These are phyloP conservation scores for Fusarium duplospermum DNA, from an alignment of 2,329 filamentous ascomycete species.

Conservation along the genomic window DNA sequence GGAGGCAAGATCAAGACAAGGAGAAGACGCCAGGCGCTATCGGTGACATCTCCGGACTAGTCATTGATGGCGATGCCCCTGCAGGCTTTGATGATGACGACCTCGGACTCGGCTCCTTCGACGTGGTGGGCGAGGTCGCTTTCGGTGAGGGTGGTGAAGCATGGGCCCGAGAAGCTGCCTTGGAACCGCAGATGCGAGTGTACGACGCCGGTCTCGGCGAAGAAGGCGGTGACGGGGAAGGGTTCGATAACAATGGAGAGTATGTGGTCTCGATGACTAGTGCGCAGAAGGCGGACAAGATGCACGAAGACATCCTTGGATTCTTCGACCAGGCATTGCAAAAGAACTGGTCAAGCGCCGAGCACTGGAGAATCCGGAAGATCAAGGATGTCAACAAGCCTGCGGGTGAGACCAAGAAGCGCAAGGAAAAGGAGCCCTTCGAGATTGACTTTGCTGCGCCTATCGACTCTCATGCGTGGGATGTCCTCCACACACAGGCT, in stretches of 20 bases:
- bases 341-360: conserved; percentile 98
- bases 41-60: conserved; percentile 80
- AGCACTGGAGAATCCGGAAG: conserved; percentile 96
- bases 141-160: conserved; percentile 97
- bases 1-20: conserved; percentile 77
- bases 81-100: conserved; percentile 80
- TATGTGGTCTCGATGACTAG: conserved; percentile 86
- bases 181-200: conserved; percentile 87
- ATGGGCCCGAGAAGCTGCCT: conserved; percentile 90
- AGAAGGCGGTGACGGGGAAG: conserved; percentile 55
- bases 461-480: conserved; percentile 76
- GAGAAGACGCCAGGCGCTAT: conserved; percentile 64
- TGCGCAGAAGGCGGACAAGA: conserved; percentile 69
- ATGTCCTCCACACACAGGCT: conserved; percentile 84
- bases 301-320: conserved; percentile 94
- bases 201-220: conserved; percentile 75
- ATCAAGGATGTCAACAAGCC: conserved; percentile 84
- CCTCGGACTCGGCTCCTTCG: conserved; percentile 76
- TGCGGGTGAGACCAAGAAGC: conserved; percentile 68
- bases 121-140: conserved; percentile 77
- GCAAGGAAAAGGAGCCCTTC: conserved; percentile 97
- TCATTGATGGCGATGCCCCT: conserved; percentile 88
- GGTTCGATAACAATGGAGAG: conserved; percentile 68
- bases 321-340: conserved; percentile 97
- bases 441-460: conserved; percentile 90